phyloP scores from a whole-genome alignment of 768 basidiomycete genomes.

The Calocybe indica region DNA sequence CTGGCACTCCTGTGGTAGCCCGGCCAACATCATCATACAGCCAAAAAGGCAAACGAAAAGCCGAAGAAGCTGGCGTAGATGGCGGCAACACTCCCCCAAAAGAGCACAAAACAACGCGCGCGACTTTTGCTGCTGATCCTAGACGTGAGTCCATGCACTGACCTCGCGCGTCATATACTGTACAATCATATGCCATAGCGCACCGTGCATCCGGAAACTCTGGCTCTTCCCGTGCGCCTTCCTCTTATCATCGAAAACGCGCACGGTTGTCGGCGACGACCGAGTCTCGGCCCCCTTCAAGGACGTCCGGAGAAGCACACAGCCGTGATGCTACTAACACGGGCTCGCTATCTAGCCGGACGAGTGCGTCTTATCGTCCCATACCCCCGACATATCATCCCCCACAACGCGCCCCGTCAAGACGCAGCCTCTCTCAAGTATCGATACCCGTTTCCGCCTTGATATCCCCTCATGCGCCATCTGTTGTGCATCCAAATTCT shows the following conservation, averaged over 20 bases:
- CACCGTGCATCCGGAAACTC: conserved; percentile 46
- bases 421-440: conserved; percentile 56
- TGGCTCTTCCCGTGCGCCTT: conserved; percentile 52
- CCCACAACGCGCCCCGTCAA: conserved; percentile 29
- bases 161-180: conserved; percentile 9
- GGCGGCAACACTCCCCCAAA: conserved; percentile 57
- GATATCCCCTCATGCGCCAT: conserved; percentile 74
- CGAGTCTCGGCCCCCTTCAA: conserved; percentile 30
- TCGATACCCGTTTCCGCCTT: conserved; percentile 80
- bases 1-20: conserved; percentile 25
- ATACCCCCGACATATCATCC: conserved; percentile 15
- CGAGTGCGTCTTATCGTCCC: conserved; percentile 15
- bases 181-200: conserved; percentile 25
- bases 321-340: conserved; percentile 34
- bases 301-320: conserved; percentile 21
- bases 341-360: conserved; percentile 39
- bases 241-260: conserved; percentile 69
- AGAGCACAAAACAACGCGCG: conserved; percentile 39
- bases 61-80: conserved; percentile 58
- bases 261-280: conserved; percentile 46
- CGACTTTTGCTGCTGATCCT: conserved; percentile 62
- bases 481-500: conserved; percentile 47
- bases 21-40: conserved; percentile 26
- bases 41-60: conserved; percentile 64
- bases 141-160: conserved; percentile 44